These are phyloP conservation scores for Amphirosellinia nigrospora DNA, from an alignment of 495 filamentous ascomycete genomes.

Conservation along the genomic window DNA sequence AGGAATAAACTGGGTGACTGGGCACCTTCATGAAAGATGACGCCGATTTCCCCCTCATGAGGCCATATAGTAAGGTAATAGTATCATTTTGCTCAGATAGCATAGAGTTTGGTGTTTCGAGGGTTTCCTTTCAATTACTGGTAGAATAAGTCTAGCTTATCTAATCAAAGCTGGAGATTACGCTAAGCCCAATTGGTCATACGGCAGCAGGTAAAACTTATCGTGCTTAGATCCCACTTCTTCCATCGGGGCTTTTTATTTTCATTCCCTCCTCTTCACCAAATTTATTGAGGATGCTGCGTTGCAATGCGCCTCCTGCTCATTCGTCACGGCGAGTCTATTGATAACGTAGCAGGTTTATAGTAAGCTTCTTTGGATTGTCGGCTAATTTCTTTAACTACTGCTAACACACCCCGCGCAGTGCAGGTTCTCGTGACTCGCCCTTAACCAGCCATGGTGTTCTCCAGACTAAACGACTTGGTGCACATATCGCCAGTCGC, in stretches of 20 bases:
- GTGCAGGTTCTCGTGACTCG: constrained; percentile 81
- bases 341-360: constrained; percentile 78
- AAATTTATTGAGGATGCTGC: constrained; percentile 40
- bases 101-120: not conserved
- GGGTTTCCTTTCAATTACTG: not conserved
- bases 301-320: constrained; percentile 70
- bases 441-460: constrained; percentile 81
- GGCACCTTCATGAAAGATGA: too few species aligned
- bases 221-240: not conserved
- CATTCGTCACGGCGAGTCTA: constrained; percentile 86
- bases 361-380: constrained; percentile 58
- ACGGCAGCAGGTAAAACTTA: not conserved
- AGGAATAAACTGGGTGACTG: too few species aligned
- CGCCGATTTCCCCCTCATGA: too few species aligned
- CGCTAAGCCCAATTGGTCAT: not conserved
- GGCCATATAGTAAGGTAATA: too few species aligned
- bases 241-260: not conserved
- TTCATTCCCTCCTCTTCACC: constrained; percentile 3
- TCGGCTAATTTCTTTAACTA: not conserved
- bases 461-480: constrained; percentile 73
- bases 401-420: constrained; percentile 47
- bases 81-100: not conserved
- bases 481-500: constrained; percentile 59
- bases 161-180: not conserved
- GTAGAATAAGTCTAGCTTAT: not conserved